phyloP scores from a whole-genome alignment of 2,329 filamentous ascomycete species.

The Setomelanomma holmii region DNA sequence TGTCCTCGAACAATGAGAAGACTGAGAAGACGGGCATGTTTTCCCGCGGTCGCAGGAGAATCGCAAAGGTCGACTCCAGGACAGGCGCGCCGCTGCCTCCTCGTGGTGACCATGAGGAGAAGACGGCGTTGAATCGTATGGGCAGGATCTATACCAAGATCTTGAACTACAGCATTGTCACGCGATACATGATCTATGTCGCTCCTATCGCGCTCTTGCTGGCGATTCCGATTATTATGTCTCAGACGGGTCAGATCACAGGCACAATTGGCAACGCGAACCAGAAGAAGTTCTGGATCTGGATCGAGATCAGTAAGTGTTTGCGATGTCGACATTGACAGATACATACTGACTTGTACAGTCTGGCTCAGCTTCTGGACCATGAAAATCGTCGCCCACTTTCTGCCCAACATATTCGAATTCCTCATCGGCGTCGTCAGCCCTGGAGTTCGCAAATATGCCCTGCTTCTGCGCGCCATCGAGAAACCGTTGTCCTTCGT shows the following conservation, averaged over 20 bases:
- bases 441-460: constrained; percentile 69
- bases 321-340: background rate
- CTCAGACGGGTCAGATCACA: constrained; percentile 54
- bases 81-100: constrained; percentile 29
- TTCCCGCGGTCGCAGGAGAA: constrained; percentile 43
- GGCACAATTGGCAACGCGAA: constrained; percentile 62
- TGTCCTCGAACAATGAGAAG: constrained; percentile 34
- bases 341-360: constrained; percentile 17
- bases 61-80: constrained; percentile 38
- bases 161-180: constrained; percentile 68
- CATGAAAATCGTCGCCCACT: constrained; percentile 66
- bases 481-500: constrained; percentile 68
- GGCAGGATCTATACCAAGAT: constrained; percentile 67
- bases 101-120: constrained; percentile 57
- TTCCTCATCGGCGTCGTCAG: constrained; percentile 69
- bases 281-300: constrained; percentile 68
- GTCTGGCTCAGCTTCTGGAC: constrained; percentile 70
- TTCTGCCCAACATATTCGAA: constrained; percentile 66
- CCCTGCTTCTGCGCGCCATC: constrained; percentile 63
- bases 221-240: constrained; percentile 68
- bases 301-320: constrained; percentile 64
- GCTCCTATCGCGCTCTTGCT: constrained; percentile 64
- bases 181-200: constrained; percentile 69
- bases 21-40: constrained; percentile 51
- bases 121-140: constrained; percentile 62